Conservation (phyloP, 495 filamentous ascomycete species). For the Pseudomonodictys pantanalensis region DNA sequence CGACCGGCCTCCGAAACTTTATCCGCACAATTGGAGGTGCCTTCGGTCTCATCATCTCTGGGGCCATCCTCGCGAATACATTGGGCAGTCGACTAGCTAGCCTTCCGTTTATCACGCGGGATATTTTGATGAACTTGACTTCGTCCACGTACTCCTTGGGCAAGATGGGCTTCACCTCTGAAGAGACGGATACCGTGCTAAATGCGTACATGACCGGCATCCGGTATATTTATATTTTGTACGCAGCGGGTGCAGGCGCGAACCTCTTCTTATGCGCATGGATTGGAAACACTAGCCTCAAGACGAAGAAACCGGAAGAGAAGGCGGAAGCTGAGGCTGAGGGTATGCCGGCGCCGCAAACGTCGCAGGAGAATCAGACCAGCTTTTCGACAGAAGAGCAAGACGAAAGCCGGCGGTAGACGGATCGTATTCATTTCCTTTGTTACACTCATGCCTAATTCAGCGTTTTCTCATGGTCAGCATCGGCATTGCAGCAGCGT, state of each 20-base stretch:
- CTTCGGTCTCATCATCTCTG: slow-evolving; percentile 58
- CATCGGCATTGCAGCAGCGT: no score
- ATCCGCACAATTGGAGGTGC: slow-evolving; percentile 60
- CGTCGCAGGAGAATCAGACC: no score
- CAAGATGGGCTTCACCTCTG: not conserved
- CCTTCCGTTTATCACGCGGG: slow-evolving; percentile 38
- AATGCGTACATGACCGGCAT: slow-evolving; percentile 15
- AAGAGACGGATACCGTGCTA: not conserved
- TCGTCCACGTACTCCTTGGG: slow-evolving; percentile 16
- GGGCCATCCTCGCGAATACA: slow-evolving; percentile 54
- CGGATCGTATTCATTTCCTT: no score
- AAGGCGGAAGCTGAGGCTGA: not conserved
- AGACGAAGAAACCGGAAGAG: slow-evolving; percentile 13
- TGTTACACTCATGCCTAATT: no score
- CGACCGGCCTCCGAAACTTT: slow-evolving; percentile 63
- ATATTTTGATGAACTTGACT: slow-evolving; percentile 6
- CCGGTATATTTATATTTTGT: slow-evolving; percentile 19
- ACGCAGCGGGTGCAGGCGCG: slow-evolving; percentile 12
- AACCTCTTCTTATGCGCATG: slow-evolving; percentile 12
- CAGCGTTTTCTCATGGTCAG: no score
- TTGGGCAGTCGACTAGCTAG: slow-evolving; percentile 41
- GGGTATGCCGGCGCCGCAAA: not conserved
- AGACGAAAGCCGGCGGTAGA: no score
- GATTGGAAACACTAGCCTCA: slow-evolving; percentile 17
- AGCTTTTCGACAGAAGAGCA: no score